Percentiles rank a stretch among this genome's conserved stretches.
phyloP scores from a whole-genome alignment of 176 grass and related monocot species.

The Oryza meyeriana region DNA sequence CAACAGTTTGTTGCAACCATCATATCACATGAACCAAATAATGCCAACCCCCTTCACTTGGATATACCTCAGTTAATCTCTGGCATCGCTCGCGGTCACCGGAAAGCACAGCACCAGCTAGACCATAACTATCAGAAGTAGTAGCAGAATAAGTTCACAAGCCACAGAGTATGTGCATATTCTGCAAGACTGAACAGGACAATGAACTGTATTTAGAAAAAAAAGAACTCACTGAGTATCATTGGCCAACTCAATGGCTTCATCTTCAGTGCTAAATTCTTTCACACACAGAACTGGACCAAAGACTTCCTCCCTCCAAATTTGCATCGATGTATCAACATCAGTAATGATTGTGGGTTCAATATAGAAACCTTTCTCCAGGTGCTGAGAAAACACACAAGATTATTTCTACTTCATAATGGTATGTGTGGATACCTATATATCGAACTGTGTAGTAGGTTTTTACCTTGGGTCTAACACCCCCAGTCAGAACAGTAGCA shows the following conservation, averaged over 20 bases:
- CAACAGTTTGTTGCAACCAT: neutral
- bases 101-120: slow-evolving; percentile 87
- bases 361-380: slow-evolving; percentile 88
- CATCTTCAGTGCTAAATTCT: slow-evolving; percentile 82
- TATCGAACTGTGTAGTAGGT: neutral
- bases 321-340: slow-evolving; percentile 92
- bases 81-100: slow-evolving; percentile 69
- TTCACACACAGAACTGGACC: slow-evolving; percentile 91
- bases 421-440: neutral
- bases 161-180: neutral
- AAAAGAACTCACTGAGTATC: slow-evolving; percentile 75
- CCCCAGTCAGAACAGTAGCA: slow-evolving; percentile 80
- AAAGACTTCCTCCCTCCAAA: slow-evolving; percentile 98
- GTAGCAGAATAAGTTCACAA: neutral
- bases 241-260: slow-evolving; percentile 92
- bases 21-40: neutral
- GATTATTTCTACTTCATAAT: slow-evolving; percentile 7
- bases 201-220: neutral
- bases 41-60: neutral
- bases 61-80: slow-evolving; percentile 84
- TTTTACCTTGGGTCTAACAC: slow-evolving; percentile 75
- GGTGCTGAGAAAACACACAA: slow-evolving; percentile 54
- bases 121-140: slow-evolving; percentile 59
- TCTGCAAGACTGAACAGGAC: neutral
- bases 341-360: slow-evolving; percentile 89